Evolutionary conservation across 1,139 yeast genomes (phyloP).

Genomic region (Hansenula lynferdii): DNA sequence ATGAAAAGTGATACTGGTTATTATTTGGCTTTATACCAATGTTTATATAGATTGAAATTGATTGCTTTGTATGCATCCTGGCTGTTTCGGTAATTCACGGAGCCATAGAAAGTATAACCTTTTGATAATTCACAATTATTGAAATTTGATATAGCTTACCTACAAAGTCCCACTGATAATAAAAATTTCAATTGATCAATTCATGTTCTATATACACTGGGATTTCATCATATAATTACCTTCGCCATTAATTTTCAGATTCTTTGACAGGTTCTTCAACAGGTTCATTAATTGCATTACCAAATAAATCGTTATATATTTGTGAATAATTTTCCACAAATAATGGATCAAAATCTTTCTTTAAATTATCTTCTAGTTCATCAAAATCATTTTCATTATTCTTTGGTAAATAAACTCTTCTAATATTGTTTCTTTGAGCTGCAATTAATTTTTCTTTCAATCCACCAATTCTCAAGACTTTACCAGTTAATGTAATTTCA

Average conservation of each 20-base stretch:
- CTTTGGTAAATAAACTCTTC: slow-evolving; percentile 86
- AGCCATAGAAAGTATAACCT: no score
- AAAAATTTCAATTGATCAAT: no score
- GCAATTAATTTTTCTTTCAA: slow-evolving; percentile 92
- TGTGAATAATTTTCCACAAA: slow-evolving; percentile 95
- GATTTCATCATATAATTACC: not conserved
- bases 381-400: slow-evolving; percentile 92
- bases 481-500: slow-evolving; percentile 89
- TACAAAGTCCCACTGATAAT: no score
- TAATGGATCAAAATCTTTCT: slow-evolving; percentile 77
- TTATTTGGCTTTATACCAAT: no score
- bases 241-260: no score
- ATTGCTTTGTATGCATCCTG: no score
- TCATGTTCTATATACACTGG: not conserved
- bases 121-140: no score
- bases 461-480: slow-evolving; percentile 91
- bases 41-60: no score
- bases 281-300: slow-evolving; percentile 48
- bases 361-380: slow-evolving; percentile 85
- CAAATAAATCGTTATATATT: slow-evolving; percentile 70
- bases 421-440: slow-evolving; percentile 92
- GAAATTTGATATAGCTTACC: no score
- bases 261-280: slow-evolving; percentile 61
- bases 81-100: no score
- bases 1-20: no score